These are phyloP conservation scores for Saccharomycopsis phalli DNA, from an alignment of 1,139 yeast genomes.

Conservation along the genomic window DNA sequence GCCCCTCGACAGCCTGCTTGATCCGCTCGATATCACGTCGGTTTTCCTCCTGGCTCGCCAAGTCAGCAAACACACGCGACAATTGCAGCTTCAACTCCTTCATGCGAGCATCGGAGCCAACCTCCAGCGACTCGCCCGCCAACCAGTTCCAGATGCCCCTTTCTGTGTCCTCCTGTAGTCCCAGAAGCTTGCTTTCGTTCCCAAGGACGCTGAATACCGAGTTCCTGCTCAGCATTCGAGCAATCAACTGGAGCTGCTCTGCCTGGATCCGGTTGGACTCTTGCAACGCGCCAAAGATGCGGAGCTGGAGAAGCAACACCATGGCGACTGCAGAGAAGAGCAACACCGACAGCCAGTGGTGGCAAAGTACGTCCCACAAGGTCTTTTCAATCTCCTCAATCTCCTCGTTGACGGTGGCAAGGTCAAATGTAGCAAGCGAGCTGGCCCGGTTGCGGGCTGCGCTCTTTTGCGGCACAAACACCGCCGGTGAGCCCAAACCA, in stretches of 20 bases:
- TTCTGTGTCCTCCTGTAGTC: neutral
- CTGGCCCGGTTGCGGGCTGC: neutral
- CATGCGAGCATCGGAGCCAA: neutral
- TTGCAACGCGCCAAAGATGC: constrained; percentile 3
- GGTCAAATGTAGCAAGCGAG: constrained; percentile 1
- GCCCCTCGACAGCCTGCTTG: neutral
- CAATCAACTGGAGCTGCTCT: constrained; percentile 6
- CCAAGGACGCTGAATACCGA: constrained; percentile 3
- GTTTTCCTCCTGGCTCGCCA: too few relatives aligned
- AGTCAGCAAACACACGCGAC: neutral
- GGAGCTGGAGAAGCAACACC: constrained; percentile 5
- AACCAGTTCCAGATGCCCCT: constrained; percentile 1
- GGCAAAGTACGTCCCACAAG: constrained; percentile 15
- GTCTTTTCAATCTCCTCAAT: constrained; percentile 18
- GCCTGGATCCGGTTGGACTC: constrained; percentile 9
- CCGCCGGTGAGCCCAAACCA: constrained; percentile 18
- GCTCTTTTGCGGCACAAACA: constrained; percentile 2
- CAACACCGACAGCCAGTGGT: constrained; percentile 7
- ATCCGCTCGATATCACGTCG: neutral
- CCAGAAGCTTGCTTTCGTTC: neutral
- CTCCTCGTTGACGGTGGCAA: constrained; percentile 5
- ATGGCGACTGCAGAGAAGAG: constrained; percentile 2
- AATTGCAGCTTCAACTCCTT: constrained; percentile 1
- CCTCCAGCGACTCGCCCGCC: neutral
- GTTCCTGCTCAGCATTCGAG: constrained; percentile 1